A percentile compares a stretch with the other conserved stretches of the same genome.
phyloP scores from a whole-genome alignment of 2,329 filamentous ascomycete species.

The Arthrobotrys megalospora region DNA sequence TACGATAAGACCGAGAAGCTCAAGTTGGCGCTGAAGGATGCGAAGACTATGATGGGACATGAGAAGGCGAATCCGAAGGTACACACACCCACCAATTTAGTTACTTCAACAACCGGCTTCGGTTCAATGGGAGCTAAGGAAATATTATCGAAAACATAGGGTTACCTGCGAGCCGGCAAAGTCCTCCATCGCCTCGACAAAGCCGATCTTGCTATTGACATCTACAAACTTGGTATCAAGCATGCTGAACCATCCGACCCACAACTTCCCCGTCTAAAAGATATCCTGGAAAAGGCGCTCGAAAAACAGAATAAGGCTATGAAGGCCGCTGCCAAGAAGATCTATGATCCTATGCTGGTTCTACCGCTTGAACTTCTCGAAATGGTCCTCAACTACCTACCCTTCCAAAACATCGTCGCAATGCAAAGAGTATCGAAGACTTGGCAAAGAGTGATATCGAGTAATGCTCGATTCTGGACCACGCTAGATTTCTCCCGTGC shows the following conservation, averaged over 20 bases:
- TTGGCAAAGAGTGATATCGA: slow-evolving; percentile 70
- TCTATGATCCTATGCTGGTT: slow-evolving; percentile 69
- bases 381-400: slow-evolving; percentile 69
- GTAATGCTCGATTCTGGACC: slow-evolving; percentile 69
- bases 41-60: slow-evolving; percentile 63
- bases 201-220: slow-evolving; percentile 71
- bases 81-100: background rate
- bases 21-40: slow-evolving; percentile 62
- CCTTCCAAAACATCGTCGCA: slow-evolving; percentile 67
- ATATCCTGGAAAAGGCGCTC: slow-evolving; percentile 68
- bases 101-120: background rate
- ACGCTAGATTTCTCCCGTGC: slow-evolving; percentile 70
- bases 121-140: background rate
- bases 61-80: slow-evolving; percentile 55
- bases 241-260: slow-evolving; percentile 69
- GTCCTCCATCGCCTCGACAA: slow-evolving; percentile 68
- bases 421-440: slow-evolving; percentile 70
- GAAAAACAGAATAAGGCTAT: slow-evolving; percentile 69
- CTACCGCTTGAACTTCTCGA: slow-evolving; percentile 71
- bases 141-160: slow-evolving; percentile 57
- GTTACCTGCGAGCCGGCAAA: slow-evolving; percentile 70
- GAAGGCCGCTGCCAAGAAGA: slow-evolving; percentile 67
- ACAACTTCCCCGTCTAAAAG: slow-evolving; percentile 65
- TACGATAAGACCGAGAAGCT: slow-evolving; percentile 62
- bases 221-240: slow-evolving; percentile 75